Base-by-base conservation (phyloP, 2,329 filamentous ascomycete genomes). In the Penicillium sclerotigenum region DNA sequence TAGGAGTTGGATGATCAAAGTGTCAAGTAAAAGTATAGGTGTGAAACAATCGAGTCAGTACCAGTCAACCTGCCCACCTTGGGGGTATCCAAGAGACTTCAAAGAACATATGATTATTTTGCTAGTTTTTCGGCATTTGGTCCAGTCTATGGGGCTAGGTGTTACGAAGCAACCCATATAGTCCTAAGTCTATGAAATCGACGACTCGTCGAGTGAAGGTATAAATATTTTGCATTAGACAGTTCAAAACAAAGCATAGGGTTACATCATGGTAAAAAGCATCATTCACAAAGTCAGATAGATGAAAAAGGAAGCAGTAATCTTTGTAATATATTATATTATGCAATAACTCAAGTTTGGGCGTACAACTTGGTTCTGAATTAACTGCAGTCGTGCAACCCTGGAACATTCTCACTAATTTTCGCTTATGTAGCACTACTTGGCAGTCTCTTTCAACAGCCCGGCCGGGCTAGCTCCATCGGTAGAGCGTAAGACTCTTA, bases 381-480 rank as follows among this genome's bases (percentile, higher is more conserved):
- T n/a, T n/a, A n/a, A n/a, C n/a, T n/a, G n/a, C n/a, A n/a, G n/a
- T n/a, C n/a, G n/a, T n/a, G n/a, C n/a, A n/a, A n/a, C n/a, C n/a
- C n/a, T n/a, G n/a, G n/a, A n/a, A n/a, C n/a, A n/a, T 29, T 29
- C 11, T 3, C 7, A 3, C 5, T 16, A 2, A 9, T 4, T 14
- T 31, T 42, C 11, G 18, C 20, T 42, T 29, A 42, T 56, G 5
- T 37, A 43, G n/a, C 31, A 36, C 4, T 40, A 36, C 11, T 2
- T 13, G 0, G 0, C 5, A 5, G 0, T 5, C 4, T 3, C 3
- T 1, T 31, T 1, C 22, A 57, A 55, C 53, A 54, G 50, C 36
- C 37, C 41, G 52, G 75, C 75, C 70, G 68, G 74, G 74, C 72
- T 77, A 77, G 75, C 75, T 78, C 75, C 78, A 78, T 78, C 75